Evolutionary conservation across 2,329 filamentous ascomycete genomes (phyloP), one percentile per base, ranked within the genome.

Genomic region (Gnomoniopsis smithogilvyi): DNA sequence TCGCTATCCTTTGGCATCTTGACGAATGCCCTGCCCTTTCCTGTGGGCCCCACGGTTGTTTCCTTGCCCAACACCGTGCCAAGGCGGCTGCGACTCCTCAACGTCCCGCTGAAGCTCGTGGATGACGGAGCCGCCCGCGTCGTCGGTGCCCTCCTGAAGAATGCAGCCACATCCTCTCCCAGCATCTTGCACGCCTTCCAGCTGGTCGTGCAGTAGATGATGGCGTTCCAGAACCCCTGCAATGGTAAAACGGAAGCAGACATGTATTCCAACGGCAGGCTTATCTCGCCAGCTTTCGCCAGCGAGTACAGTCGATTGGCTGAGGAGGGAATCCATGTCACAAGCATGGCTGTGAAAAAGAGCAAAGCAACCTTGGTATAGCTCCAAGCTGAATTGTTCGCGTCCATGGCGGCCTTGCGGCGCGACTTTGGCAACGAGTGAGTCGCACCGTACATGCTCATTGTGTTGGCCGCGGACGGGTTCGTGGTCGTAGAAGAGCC

Each of bases 191-290:
- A 87, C 0, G 87, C 87, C 52, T 81, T 73, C 78, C 85, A 84
- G 6, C 88, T 91, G 1, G 89, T 91, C 12, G 83, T 80, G 17
- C 85, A 74, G 72, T 95, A 96, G 64, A 96, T 91, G 59, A 90
- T 72, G 19, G 87, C 84, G 70, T 96, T 96, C 90, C 91, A 95
- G 67, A 93, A 90, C 0, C 91, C 91, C 69, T 96, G 91, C 0
- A 92, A 79, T 0, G 91, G 91, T 10, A 96, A 79, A 1, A 95
- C 90, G 45, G 91, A 80, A 0, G 89, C 86, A 22, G 88, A 87
- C 64, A 87, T 82, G 64, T 89, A 85, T 66, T 91, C 86, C 24
- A 95, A 81, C 0, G 80, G 76, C 30, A 86, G 80, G 8, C 78
- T 80, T 0, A 80, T 73, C 3, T 78, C 60, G 26, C 80, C 73